Percentiles rank a stretch among this genome's conserved stretches.
These are phyloP conservation scores for Apiotrichum porosum DNA, from an alignment of 1,284 basidiomycete species.

Conservation along the genomic window DNA sequence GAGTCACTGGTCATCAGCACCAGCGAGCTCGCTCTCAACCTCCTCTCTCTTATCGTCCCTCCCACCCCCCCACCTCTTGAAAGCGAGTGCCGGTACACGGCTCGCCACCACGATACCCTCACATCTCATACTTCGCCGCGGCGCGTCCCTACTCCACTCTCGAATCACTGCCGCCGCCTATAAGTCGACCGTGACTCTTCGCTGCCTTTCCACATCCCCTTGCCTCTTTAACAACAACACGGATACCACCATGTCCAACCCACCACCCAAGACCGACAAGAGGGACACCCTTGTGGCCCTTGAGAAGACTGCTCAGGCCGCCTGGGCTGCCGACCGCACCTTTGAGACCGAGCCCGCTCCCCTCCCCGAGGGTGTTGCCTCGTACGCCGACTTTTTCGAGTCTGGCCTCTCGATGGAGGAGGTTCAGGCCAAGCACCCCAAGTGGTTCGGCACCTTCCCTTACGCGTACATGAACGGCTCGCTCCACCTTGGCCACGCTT, in stretches of 20 bases:
- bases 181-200: not conserved
- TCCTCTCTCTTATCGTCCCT: not conserved
- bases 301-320: slow-evolving; percentile 76
- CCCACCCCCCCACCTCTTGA: not conserved
- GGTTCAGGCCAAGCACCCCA: slow-evolving; percentile 66
- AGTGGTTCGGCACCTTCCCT: slow-evolving; percentile 96
- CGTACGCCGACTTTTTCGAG: slow-evolving; percentile 54
- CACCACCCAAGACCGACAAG: slow-evolving; percentile 75
- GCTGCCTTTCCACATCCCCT: not conserved
- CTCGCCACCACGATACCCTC: slow-evolving; percentile 2
- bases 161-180: not conserved
- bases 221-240: not conserved
- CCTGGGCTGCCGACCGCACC: slow-evolving; percentile 59
- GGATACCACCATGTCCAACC: not conserved
- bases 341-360: slow-evolving; percentile 84
- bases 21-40: not conserved
- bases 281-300: slow-evolving; percentile 78
- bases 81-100: slow-evolving; percentile 2
- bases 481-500: slow-evolving; percentile 94
- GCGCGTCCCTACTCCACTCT: not conserved
- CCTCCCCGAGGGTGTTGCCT: slow-evolving; percentile 59
- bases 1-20: not conserved
- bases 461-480: slow-evolving; percentile 99
- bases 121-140: slow-evolving; percentile 1
- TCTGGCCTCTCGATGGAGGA: slow-evolving; percentile 51